Percentiles rank a stretch among this genome's conserved stretches.
phyloP scores from a whole-genome alignment of 2,329 filamentous ascomycete species.

The Diaporthe sp. region DNA sequence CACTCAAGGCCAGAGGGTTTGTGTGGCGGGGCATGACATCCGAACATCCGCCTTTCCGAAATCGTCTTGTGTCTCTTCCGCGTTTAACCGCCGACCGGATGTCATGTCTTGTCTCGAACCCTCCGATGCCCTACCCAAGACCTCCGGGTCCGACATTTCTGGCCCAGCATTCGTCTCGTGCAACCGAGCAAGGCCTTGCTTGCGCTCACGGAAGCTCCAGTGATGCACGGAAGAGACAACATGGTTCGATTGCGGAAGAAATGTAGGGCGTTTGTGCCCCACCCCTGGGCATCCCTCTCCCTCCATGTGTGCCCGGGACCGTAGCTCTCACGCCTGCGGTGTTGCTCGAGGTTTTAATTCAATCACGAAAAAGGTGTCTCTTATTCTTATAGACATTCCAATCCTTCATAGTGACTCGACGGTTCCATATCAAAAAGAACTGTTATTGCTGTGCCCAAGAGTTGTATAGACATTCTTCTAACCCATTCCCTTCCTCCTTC shows the following conservation, averaged over 20 bases:
- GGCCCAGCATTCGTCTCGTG: neutral
- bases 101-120: neutral
- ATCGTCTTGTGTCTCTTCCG: slow-evolving; percentile 42
- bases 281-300: neutral
- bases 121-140: neutral
- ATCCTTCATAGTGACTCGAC: neutral
- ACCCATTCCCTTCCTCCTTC: neutral
- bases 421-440: neutral
- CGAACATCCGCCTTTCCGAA: slow-evolving; percentile 50
- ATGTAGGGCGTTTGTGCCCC: neutral
- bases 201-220: slow-evolving; percentile 2
- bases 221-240: slow-evolving; percentile 4
- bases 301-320: neutral
- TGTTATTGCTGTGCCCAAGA: neutral
- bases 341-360: neutral
- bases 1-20: neutral
- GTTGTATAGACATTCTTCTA: neutral
- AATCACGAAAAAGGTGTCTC: neutral
- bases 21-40: slow-evolving; percentile 28
- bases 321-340: neutral
- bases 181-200: neutral
- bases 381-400: neutral
- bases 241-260: slow-evolving; percentile 23
- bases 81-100: slow-evolving; percentile 35
- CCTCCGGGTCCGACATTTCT: neutral